phyloP scores from a whole-genome alignment of 768 basidiomycete species.

The Pisolithus sp. region DNA sequence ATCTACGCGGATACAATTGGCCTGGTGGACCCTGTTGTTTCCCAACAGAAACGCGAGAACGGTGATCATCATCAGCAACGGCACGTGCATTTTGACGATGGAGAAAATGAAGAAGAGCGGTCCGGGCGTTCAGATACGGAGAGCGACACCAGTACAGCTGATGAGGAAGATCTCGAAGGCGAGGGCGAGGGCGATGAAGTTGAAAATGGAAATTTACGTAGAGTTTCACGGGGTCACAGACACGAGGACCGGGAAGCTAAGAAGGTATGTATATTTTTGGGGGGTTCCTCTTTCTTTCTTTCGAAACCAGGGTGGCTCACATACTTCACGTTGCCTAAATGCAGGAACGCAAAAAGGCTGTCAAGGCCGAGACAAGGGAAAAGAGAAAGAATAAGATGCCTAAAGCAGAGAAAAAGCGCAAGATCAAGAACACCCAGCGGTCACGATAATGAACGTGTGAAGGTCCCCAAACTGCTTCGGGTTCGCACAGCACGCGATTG shows the following conservation, averaged over 20 bases:
- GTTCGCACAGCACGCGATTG: background rate
- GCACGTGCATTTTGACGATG: conserved; percentile 16
- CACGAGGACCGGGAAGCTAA: conserved; percentile 90
- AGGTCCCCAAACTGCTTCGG: background rate
- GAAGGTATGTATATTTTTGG: conserved; percentile 48
- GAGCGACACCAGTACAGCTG: conserved; percentile 24
- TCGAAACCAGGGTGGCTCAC: conserved; percentile 5
- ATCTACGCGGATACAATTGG: conserved; percentile 90
- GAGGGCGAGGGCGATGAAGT: conserved; percentile 28
- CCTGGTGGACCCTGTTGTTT: conserved; percentile 43
- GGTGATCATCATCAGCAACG: background rate
- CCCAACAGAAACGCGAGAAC: background rate
- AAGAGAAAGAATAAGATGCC: conserved; percentile 91
- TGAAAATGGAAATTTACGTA: conserved; percentile 38
- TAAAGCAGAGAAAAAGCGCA: conserved; percentile 88
- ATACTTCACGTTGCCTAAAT: conserved; percentile 3
- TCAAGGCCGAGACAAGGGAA: conserved; percentile 82
- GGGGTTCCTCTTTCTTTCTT: conserved; percentile 6
- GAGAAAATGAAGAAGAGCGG: conserved; percentile 6
- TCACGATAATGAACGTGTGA: conserved; percentile 15
- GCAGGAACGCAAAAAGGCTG: conserved; percentile 87
- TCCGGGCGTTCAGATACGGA: conserved; percentile 1
- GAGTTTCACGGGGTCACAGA: conserved; percentile 75
- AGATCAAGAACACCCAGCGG: conserved; percentile 48
- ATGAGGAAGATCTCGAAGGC: conserved; percentile 31